Evolutionary conservation across 2,329 filamentous ascomycete species (phyloP).

Genomic region (Verticillium nubilum): DNA sequence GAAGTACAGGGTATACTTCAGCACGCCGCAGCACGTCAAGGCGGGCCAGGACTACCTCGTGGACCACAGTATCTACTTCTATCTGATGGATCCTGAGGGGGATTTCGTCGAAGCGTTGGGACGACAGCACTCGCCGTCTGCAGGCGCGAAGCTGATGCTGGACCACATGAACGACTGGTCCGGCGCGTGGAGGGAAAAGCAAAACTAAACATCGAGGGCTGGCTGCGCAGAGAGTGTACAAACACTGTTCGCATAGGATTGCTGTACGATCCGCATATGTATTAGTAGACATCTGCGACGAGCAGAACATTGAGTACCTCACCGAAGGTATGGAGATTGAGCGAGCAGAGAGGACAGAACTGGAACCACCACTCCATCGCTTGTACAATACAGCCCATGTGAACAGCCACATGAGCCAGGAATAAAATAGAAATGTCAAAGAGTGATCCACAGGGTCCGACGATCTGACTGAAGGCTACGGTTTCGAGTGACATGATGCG

Average conservation of each 20-base stretch:
- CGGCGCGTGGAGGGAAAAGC: constrained; percentile 14
- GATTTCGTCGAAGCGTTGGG: constrained; percentile 98
- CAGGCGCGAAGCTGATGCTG: constrained; percentile 76
- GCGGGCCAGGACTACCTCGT: constrained; percentile 95
- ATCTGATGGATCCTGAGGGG: constrained; percentile 96
- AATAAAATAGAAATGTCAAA: not conserved
- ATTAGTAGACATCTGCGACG: not conserved
- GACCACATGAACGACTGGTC: constrained; percentile 71
- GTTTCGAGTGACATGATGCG: not conserved
- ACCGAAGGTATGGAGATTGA: not conserved
- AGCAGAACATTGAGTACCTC: not conserved
- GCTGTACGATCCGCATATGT: not conserved
- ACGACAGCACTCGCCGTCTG: constrained; percentile 84
- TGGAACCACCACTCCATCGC: not conserved
- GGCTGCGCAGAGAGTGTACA: too few relatives aligned
- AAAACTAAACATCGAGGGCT: too few relatives aligned
- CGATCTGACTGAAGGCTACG: not conserved
- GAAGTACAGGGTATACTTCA: constrained; percentile 95
- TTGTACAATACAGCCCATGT: not conserved
- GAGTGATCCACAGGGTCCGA: not conserved
- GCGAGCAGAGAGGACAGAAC: not conserved
- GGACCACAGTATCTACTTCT: constrained; percentile 99
- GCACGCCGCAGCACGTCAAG: constrained; percentile 81
- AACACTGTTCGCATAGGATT: too few relatives aligned
- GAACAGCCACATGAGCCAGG: not conserved